A percentile compares a stretch with the other conserved stretches of the same genome.
Evolutionary conservation across 139 green algal species (phyloP).

Genomic region (Ettlia oleoabundans): DNA sequence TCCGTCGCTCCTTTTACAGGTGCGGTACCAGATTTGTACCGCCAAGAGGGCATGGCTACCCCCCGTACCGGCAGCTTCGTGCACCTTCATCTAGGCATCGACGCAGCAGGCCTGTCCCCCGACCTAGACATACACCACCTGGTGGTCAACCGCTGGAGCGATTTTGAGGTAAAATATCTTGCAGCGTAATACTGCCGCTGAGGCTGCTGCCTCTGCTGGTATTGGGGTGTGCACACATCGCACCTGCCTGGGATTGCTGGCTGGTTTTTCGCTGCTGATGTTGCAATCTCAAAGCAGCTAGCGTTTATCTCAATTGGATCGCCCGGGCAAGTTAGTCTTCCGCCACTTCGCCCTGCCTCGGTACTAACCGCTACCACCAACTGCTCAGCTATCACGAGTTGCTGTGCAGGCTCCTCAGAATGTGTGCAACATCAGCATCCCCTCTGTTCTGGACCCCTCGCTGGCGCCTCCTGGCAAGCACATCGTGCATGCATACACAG

Average conservation of each 20-base stretch:
- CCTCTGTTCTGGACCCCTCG: slow-evolving; percentile 74
- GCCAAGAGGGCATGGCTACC: slow-evolving; percentile 40
- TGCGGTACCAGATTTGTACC: neutral
- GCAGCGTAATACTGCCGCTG: no score
- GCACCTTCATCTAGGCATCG: slow-evolving; percentile 96
- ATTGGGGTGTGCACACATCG: no score
- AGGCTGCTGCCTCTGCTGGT: no score
- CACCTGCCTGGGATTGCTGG: no score
- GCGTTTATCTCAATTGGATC: no score
- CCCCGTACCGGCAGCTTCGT: slow-evolving; percentile 91
- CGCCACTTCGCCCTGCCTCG: no score
- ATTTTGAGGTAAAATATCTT: slow-evolving; percentile 28
- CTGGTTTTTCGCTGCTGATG: no score
- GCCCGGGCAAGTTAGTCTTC: no score
- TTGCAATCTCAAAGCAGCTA: no score
- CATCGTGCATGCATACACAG: slow-evolving; percentile 80
- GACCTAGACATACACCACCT: slow-evolving; percentile 96
- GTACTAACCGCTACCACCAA: no score
- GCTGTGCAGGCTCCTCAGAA: slow-evolving; percentile 55
- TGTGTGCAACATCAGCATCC: slow-evolving; percentile 85
- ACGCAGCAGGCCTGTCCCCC: slow-evolving; percentile 60
- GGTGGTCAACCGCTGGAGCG: slow-evolving; percentile 86
- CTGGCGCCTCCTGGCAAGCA: slow-evolving; percentile 85
- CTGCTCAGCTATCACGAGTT: no score
- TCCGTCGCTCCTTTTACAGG: neutral